Evolutionary conservation across 1,284 basidiomycete genomes (phyloP).

Genomic region (Meripilus lineatus): DNA sequence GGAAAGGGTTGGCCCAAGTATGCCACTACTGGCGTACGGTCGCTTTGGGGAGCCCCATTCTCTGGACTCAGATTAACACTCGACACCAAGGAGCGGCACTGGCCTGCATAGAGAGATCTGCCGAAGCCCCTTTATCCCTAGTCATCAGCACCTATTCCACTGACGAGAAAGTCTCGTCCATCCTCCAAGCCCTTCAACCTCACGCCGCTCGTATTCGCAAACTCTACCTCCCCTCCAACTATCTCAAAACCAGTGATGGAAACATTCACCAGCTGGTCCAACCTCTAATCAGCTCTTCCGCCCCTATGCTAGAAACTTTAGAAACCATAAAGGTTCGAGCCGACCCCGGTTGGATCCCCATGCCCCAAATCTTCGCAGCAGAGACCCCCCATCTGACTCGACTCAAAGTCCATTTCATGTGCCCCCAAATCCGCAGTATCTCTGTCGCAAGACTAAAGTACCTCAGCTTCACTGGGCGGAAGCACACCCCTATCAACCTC

Average conservation of each 20-base stretch:
- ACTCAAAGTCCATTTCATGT: constrained; percentile 22
- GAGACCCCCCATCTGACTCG: constrained; percentile 21
- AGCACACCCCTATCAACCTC: constrained; percentile 21
- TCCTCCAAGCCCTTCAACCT: constrained; percentile 20
- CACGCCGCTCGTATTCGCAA: constrained; percentile 23
- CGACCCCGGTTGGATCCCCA: constrained; percentile 18
- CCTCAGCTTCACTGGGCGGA: constrained; percentile 24
- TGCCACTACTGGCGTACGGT: constrained; percentile 25
- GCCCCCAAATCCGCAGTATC: constrained; percentile 16
- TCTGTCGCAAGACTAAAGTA: constrained; percentile 18
- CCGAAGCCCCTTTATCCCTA: constrained; percentile 23
- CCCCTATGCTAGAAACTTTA: constrained; percentile 23
- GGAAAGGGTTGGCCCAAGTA: constrained; percentile 23
- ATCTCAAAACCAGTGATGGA: constrained; percentile 17
- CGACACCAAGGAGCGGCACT: constrained; percentile 22
- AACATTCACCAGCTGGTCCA: constrained; percentile 18
- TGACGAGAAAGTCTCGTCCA: constrained; percentile 12
- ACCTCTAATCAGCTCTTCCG: constrained; percentile 18
- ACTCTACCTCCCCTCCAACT: constrained; percentile 23
- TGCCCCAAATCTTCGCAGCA: constrained; percentile 22
- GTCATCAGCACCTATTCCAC: constrained; percentile 17
- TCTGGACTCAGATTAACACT: constrained; percentile 27
- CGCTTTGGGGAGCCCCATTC: constrained; percentile 20
- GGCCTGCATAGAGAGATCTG: constrained; percentile 23
- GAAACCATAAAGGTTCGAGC: constrained; percentile 20